Percentiles rank a stretch among this genome's conserved stretches.
These are phyloP conservation scores for Naganishia sp. DNA, from an alignment of 1,284 basidiomycete genomes.

Conservation along the genomic window DNA sequence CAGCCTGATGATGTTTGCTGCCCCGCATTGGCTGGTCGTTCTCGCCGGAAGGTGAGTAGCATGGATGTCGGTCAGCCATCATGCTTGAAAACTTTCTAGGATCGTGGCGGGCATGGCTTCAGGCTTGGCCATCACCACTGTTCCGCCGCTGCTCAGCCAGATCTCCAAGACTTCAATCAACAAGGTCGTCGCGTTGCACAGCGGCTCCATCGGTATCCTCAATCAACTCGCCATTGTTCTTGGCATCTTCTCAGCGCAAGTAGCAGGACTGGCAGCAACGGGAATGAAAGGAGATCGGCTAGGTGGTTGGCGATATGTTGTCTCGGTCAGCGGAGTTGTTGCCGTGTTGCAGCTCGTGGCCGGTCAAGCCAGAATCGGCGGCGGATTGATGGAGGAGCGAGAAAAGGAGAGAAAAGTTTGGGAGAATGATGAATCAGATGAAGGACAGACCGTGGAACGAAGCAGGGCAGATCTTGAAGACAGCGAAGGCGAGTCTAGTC, in stretches of 20 bases:
- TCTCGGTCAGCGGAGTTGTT: conserved; percentile 65
- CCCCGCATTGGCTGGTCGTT: conserved; percentile 63
- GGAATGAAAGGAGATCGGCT: conserved; percentile 49
- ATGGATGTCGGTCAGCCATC: too few relatives aligned
- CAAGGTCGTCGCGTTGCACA: conserved; percentile 35
- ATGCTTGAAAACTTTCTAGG: conserved; percentile 53
- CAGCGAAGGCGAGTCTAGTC: conserved; percentile 1
- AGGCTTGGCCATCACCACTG: conserved; percentile 81
- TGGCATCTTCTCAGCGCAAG: conserved; percentile 77
- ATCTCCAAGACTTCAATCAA: conserved; percentile 63
- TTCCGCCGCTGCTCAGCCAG: conserved; percentile 79
- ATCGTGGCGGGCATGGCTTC: conserved; percentile 75
- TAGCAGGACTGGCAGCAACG: conserved; percentile 48
- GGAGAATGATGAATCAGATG: conserved; percentile 55
- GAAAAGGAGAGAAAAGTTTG: conserved; percentile 57
- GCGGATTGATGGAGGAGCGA: conserved; percentile 19
- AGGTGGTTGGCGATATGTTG: conserved; percentile 69
- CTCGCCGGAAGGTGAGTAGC: conserved; percentile 66
- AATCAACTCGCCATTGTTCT: conserved; percentile 85
- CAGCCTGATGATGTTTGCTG: conserved; percentile 65
- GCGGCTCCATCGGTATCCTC: conserved; percentile 64
- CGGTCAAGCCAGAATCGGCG: conserved; percentile 45
- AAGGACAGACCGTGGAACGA: neutral
- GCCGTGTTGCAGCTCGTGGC: conserved; percentile 62
- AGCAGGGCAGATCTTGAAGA: neutral